Evolutionary conservation across 768 basidiomycete genomes (phyloP).

Genomic region (Fistulinella prunicolor): DNA sequence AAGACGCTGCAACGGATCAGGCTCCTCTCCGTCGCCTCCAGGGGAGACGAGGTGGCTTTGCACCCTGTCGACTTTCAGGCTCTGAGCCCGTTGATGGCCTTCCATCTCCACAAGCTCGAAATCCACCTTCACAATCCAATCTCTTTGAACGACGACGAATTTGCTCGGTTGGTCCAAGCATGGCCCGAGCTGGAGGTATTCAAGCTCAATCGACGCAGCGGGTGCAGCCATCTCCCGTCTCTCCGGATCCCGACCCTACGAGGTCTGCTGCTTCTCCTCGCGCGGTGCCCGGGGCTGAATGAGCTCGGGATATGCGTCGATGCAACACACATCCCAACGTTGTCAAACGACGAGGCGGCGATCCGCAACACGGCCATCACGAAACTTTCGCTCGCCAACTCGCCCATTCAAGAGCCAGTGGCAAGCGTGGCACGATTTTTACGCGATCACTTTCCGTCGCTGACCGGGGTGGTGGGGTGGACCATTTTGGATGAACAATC

Average conservation of each 20-base stretch:
- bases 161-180: not conserved
- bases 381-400: not conserved
- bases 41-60: no score
- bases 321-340: constrained; percentile 1
- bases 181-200: constrained; percentile 6
- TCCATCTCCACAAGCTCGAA: not conserved
- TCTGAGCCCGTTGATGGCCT: constrained; percentile 2
- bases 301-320: constrained; percentile 2
- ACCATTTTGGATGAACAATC: no score
- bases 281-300: not conserved
- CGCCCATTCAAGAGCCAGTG: constrained; percentile 1
- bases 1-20: not conserved
- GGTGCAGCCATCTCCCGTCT: not conserved
- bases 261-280: constrained; percentile 3
- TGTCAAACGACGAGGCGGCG: not conserved
- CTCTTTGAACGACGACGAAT: constrained; percentile 6
- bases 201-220: not conserved
- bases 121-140: not conserved
- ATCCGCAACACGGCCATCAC: constrained; percentile 2
- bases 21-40: not conserved
- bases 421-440: not conserved
- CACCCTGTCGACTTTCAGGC: not conserved
- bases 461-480: not conserved
- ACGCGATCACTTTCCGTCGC: constrained; percentile 3
- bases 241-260: constrained; percentile 2